phyloP scores from a whole-genome alignment of 2,329 filamentous ascomycete genomes.

The Cephalotrichum gorgonifer region DNA sequence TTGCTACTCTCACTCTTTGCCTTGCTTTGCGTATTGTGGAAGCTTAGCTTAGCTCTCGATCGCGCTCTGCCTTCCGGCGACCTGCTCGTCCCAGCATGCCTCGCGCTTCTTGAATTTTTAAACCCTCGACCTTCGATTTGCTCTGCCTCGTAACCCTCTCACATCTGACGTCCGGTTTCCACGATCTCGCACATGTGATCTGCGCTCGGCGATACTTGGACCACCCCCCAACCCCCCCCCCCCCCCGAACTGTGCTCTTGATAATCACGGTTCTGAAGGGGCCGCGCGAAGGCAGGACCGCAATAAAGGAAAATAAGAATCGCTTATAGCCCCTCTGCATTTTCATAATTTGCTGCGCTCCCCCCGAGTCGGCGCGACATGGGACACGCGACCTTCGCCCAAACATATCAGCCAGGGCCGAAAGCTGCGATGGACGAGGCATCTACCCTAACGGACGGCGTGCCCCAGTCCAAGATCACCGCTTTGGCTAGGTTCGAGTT shows the following conservation, averaged over 20 bases:
- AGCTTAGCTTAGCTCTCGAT: background rate
- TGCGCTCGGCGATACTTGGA: background rate
- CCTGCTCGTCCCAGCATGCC: background rate
- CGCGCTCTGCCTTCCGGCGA: background rate
- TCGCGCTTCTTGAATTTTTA: background rate
- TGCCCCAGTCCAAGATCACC: slow-evolving; percentile 34
- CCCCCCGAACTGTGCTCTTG: background rate
- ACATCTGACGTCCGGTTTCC: background rate
- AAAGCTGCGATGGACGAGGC: background rate
- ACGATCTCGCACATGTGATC: background rate
- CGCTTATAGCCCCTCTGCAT: background rate
- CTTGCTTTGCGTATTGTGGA: background rate
- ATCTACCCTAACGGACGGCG: slow-evolving; percentile 11
- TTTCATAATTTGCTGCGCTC: background rate
- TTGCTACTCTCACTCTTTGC: background rate
- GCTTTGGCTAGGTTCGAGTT: slow-evolving; percentile 84
- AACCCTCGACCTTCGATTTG: background rate
- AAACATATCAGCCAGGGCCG: background rate
- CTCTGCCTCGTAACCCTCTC: background rate
- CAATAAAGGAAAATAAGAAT: background rate
- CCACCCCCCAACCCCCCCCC: too few species aligned
- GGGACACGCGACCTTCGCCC: background rate
- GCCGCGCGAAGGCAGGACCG: background rate
- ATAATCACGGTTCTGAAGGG: background rate
- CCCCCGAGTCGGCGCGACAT: background rate